Evolutionary conservation across 225 moss, liverwort and hornwort species (phyloP).

Genomic region (Marchantia paleacea): DNA sequence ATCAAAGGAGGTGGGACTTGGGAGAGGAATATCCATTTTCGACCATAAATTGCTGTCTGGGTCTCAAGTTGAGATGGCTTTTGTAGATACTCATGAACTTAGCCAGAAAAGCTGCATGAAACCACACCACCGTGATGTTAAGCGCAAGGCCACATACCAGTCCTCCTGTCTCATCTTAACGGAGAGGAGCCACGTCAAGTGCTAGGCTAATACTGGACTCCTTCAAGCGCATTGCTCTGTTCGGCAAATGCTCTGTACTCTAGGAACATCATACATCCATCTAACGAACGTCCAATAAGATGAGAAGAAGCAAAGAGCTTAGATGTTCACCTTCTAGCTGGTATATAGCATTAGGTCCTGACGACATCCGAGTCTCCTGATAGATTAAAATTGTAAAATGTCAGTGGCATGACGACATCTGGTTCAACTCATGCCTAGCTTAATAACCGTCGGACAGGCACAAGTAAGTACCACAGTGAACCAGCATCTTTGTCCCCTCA

Average conservation of each 20-base stretch:
- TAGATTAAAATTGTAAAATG: neutral
- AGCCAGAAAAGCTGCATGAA: slow-evolving; percentile 32
- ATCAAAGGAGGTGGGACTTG: neutral
- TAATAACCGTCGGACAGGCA: no score
- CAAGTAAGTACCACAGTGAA: no score
- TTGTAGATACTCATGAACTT: slow-evolving; percentile 33
- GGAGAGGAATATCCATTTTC: neutral
- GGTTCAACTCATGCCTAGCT: neutral
- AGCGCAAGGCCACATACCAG: neutral
- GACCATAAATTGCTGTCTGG: neutral
- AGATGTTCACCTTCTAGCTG: neutral
- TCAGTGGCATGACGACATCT: neutral
- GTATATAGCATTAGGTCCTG: neutral
- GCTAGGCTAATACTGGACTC: neutral
- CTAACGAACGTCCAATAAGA: neutral
- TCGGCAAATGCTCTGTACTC: no score
- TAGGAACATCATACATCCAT: no score
- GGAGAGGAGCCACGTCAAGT: neutral
- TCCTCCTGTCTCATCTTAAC: neutral
- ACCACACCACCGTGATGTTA: no score
- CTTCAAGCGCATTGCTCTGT: neutral
- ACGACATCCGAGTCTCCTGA: neutral
- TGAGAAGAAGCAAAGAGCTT: neutral
- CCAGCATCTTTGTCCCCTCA: no score
- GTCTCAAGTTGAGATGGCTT: slow-evolving; percentile 13